Evolutionary conservation across 78 protist species (phyloP).

Genomic region (Paratrimastix pyriformis): DNA sequence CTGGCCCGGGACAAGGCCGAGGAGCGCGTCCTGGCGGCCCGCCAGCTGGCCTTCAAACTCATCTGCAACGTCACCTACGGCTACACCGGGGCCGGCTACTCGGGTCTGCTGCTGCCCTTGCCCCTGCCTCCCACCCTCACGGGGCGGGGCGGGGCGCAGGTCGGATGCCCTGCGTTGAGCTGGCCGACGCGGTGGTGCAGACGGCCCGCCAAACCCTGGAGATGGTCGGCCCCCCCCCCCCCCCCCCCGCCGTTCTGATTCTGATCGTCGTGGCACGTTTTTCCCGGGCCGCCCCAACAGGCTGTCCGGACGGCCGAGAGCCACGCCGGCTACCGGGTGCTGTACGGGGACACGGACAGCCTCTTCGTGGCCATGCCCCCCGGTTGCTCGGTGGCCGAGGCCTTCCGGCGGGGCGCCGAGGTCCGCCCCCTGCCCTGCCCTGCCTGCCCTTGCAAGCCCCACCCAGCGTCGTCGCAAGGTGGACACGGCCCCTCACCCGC

Average conservation of each 20-base stretch:
- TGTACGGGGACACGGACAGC: conserved; percentile 47
- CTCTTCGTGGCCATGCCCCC: conserved; percentile 21
- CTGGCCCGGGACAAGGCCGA: not conserved
- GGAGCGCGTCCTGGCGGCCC: not conserved
- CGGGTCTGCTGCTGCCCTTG: too few species aligned
- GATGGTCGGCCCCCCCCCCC: too few species aligned
- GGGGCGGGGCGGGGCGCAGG: too few species aligned
- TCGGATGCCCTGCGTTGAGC: conserved; percentile 31
- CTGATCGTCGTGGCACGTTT: too few species aligned
- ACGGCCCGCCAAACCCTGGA: conserved; percentile 19
- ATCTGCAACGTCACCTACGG: conserved; percentile 32
- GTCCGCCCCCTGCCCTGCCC: too few species aligned
- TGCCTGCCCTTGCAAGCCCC: too few species aligned
- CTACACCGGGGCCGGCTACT: conserved; percentile 24
- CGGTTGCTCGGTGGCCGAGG: not conserved
- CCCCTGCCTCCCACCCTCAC: too few species aligned
- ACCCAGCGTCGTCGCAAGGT: too few species aligned
- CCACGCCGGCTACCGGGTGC: not conserved
- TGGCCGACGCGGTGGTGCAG: conserved; percentile 26
- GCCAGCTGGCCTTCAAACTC: conserved; percentile 25
- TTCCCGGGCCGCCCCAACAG: too few species aligned
- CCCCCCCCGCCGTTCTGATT: too few species aligned
- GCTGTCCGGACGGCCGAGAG: too few species aligned
- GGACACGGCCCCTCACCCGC: too few species aligned
- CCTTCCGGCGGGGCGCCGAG: not conserved